Evolutionary conservation across 441 rosid genomes (phyloP), one percentile per base, ranked within the genome.

Genomic region (Adansonia rubrostipa): DNA sequence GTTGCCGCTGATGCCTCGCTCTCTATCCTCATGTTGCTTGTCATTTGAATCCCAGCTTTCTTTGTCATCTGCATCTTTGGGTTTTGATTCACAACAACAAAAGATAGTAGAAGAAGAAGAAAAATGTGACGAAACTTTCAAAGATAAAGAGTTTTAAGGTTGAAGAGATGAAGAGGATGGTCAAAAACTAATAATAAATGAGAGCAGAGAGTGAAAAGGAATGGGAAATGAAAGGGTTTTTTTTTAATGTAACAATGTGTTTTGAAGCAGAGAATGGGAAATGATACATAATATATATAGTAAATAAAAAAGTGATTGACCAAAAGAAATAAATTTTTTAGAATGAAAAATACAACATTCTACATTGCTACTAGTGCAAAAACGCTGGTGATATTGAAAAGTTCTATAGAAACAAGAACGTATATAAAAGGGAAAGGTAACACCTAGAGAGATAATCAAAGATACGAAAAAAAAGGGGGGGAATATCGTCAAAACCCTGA

Each of bases 21-120:
- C 63, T 75, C 56, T 19, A 79, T 68, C 9, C 63, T 67, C 54
- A 74, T 58, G 8, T 80, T 66, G 81, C 77, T 67, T 40, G 80
- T 79, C 81, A 84, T 77, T 60, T 9, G 67, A 60, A 78, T 78
- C 20, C 74, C 83, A 4, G 77, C 13, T 69, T 81, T 81, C 57
- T 78, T 82, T 1, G 85, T 81, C 8, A 85, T 86, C 85, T 87
- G 88, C 87, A 84, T 85, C 5, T 64, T 85, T 22, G 45, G 13
- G 6, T 60, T n/a, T 13, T 33, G 51, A 17, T 40, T 14, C 28
- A 13, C 66, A 60, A 28, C 44, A 47, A 15, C 13, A 61, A 36
- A 20, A n/a, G 10, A 15, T 62, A 28, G 33, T 33, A 13, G 42
- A 3, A 13, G 50, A 40, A 15, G 9, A 50, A 70, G 6, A 62